Base-by-base conservation (phyloP, 148 eudicot genomes). In the Simmondsia chinensis region DNA sequence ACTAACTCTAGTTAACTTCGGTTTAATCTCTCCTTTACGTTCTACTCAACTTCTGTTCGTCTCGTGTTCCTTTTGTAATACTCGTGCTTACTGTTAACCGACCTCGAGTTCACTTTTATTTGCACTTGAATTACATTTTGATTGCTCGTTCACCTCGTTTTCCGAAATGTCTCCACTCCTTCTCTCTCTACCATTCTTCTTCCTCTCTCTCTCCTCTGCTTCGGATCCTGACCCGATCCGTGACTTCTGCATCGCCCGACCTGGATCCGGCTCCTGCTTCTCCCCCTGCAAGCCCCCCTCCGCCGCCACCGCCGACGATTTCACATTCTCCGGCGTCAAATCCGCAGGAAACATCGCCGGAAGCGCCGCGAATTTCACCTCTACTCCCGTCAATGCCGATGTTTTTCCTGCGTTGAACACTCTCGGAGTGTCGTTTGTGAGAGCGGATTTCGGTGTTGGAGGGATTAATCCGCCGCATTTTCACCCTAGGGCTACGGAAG, bases 401-500 rank as follows among this genome's bases (percentile, higher is more conserved):
- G 59, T 63, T 1, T 83, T 88, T 31, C 97, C 97, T 0, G 97
- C 87, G 8, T 54, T 80, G 4, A 77, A 80, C 84, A 88, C 87
- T 2, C 67, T 73, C 2, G 97, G 94, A 2, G 60, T 78, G 78
- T 73, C 97, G 0, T 37, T 89, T 8, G 94, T 76, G 0, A 57
- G 95, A 1, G 95, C 97, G 0, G 87, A 89, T 30, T 71, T 88
- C 5, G 74, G 61, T 0, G 30, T 39, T 0, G 94, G 83, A 0
- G 83, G 83, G 0, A 44, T 88, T 1, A 83, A 80, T 32, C 75
- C 66, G 13, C 94, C 96, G 0, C 96, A 83, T 63, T 72, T 63
- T 31, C 96, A 88, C 23, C 96, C 96, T 0, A 55, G 96, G 47
- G 94, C 96, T 6, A 80, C 96, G 0, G 96, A 88, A 56, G 49